phyloP scores from a whole-genome alignment of 805 yeast genomes.

The Blastobotrys peoriensis region DNA sequence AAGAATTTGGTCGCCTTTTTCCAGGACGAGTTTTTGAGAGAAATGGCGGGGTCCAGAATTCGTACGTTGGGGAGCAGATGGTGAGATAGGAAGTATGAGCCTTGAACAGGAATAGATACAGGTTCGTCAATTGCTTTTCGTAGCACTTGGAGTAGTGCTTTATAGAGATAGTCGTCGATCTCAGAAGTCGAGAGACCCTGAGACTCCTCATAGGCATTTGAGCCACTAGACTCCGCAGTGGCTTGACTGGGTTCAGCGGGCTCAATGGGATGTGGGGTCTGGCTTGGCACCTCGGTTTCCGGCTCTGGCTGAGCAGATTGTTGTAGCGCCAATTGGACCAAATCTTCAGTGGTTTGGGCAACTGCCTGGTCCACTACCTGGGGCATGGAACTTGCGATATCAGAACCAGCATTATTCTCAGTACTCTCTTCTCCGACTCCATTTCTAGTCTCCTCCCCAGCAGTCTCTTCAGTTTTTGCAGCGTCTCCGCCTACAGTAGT shows the following conservation, averaged over 20 bases:
- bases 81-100: conserved; percentile 71
- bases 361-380: not conserved
- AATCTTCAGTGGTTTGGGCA: not conserved
- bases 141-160: conserved; percentile 66
- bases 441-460: conserved; percentile 7
- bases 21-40: conserved; percentile 77
- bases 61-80: conserved; percentile 72
- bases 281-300: no score
- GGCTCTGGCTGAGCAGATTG: conserved; percentile 11
- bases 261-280: no score
- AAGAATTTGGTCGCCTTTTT: conserved; percentile 80
- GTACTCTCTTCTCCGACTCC: conserved; percentile 15
- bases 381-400: not conserved
- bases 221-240: conserved; percentile 6
- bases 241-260: conserved; percentile 5
- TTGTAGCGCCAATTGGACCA: conserved; percentile 4
- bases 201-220: conserved; percentile 18
- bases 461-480: conserved; percentile 2
- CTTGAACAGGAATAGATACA: conserved; percentile 56
- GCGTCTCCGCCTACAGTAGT: conserved; percentile 15
- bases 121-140: conserved; percentile 34
- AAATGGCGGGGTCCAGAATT: conserved; percentile 29
- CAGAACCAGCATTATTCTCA: conserved; percentile 3
- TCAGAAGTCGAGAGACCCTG: conserved; percentile 24
- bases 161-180: conserved; percentile 65